A percentile compares a stretch with the other conserved stretches of the same genome.
These are phyloP conservation scores for Penicillium occitanis DNA, from an alignment of 2,329 filamentous ascomycete species.

Conservation along the genomic window DNA sequence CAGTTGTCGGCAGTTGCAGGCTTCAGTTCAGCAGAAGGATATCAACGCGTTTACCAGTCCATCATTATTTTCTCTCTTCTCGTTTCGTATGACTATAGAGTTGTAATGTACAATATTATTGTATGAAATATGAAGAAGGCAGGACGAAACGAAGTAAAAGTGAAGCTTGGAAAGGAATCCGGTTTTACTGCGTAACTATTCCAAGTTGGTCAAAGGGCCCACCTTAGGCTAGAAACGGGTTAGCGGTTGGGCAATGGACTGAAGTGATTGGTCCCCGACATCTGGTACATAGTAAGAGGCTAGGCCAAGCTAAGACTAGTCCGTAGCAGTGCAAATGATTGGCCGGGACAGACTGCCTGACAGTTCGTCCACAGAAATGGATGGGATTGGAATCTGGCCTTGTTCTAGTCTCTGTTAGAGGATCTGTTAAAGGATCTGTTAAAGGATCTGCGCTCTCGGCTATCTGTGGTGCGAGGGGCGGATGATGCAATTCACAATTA, in stretches of 20 bases:
- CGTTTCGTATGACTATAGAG: too few relatives aligned
- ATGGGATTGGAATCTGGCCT: not conserved
- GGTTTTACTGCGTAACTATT: not conserved
- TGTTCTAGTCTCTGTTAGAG: not conserved
- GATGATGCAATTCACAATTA: not conserved
- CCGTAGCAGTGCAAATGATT: not conserved
- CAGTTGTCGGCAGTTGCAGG: not conserved
- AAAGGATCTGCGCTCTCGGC: not conserved
- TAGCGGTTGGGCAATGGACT: not conserved
- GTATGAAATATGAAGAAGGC: not conserved
- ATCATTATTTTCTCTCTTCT: not conserved
- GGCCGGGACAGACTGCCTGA: not conserved
- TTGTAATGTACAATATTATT: too few relatives aligned
- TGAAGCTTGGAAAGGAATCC: not conserved
- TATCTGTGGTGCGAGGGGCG: not conserved
- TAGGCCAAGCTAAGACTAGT: not conserved
- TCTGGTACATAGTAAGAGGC: not conserved
- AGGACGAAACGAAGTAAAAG: not conserved
- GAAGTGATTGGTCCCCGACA: not conserved
- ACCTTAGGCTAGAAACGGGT: not conserved
- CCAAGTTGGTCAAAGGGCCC: not conserved
- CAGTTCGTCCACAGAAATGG: not conserved
- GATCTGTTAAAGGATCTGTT: not conserved
- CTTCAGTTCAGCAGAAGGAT: not conserved
- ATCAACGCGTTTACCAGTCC: not conserved